Evolutionary conservation across 306 rosid species (phyloP), one percentile per base, ranked within the genome.

Genomic region (Begonia fuchsioides): DNA sequence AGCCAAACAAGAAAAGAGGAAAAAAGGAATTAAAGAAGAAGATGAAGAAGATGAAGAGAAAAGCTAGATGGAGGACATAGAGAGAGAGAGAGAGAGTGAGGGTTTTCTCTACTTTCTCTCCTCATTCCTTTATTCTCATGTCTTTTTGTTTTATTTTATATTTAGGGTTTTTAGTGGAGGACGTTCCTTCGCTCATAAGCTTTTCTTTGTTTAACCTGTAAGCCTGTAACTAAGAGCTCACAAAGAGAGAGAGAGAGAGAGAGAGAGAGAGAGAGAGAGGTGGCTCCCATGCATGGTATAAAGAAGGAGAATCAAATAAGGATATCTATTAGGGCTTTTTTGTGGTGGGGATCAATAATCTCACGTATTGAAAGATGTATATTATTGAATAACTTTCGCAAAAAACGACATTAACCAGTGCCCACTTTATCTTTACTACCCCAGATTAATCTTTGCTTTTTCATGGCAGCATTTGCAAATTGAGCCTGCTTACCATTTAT

Each of bases 61-160:
- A 78, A 70, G 78, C 64, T 13, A 66, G 48, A 54, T 47, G 58
- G 70, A 72, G 38, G 43, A 26, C 8, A 2, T 6, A 20, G 32
- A 26, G 35, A 26, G 35, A 26, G 35, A 26, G 35, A 26, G 35
- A 26, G 35, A 56, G 41, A 9, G 16, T 41, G 52, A 51, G 45
- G 13, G 49, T 79, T 83, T 79, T 74, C 65, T 56, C 79, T 85
- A 75, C 81, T 90, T 85, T 85, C 77, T 72, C 64, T 81, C 17
- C 19, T 74, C 76, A 69, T 75, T 78, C 81, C 72, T 48, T 74
- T 80, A 62, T 74, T 78, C 90, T 60, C 63, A 57, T 66, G 75
- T 75, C 98, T 85, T 82, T 85, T 85, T 85, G 92, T 85, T 81
- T 82, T 81, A 77, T 82, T 79, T 63, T 79, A 69, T 65, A 70